These are phyloP conservation scores for Ascochyta viciae-villosae DNA, from an alignment of 2,329 filamentous ascomycete species.

Conservation along the genomic window DNA sequence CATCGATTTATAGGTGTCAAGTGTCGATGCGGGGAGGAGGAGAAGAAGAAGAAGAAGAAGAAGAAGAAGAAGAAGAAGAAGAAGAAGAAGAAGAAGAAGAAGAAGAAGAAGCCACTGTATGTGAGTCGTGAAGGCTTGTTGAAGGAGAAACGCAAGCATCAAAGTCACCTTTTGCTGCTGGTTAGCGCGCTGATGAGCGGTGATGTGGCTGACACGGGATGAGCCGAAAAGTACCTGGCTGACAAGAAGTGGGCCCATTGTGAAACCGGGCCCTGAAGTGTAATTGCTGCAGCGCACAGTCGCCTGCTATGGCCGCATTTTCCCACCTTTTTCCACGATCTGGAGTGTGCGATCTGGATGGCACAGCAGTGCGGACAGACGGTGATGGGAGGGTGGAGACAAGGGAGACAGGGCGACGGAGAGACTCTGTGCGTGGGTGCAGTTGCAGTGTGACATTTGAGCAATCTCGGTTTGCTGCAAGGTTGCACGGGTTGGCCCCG, in stretches of 20 bases:
- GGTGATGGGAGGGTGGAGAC: background rate
- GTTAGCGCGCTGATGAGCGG: constrained; percentile 2
- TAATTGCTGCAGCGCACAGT: background rate
- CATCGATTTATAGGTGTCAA: background rate
- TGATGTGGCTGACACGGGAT: constrained; percentile 9
- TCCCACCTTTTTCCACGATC: background rate
- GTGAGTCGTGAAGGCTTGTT: background rate
- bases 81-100: no score
- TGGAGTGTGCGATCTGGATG: background rate
- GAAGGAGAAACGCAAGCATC: background rate
- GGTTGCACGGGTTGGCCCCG: constrained; percentile 10
- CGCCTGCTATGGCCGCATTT: background rate
- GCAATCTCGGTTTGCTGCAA: constrained; percentile 13
- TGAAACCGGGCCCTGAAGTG: constrained; percentile 6
- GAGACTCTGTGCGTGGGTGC: constrained; percentile 2
- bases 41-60: no score
- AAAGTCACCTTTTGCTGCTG: background rate
- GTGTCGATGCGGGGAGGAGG: background rate
- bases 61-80: no score
- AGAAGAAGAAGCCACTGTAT: no score
- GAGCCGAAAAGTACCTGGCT: constrained; percentile 1
- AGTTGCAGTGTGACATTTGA: constrained; percentile 1
- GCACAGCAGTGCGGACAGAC: background rate
- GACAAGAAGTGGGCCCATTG: constrained; percentile 5
- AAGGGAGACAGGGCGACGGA: background rate